Evolutionary conservation across 1,284 basidiomycete species (phyloP).

Genomic region (Moesziomyces parantarcticus): DNA sequence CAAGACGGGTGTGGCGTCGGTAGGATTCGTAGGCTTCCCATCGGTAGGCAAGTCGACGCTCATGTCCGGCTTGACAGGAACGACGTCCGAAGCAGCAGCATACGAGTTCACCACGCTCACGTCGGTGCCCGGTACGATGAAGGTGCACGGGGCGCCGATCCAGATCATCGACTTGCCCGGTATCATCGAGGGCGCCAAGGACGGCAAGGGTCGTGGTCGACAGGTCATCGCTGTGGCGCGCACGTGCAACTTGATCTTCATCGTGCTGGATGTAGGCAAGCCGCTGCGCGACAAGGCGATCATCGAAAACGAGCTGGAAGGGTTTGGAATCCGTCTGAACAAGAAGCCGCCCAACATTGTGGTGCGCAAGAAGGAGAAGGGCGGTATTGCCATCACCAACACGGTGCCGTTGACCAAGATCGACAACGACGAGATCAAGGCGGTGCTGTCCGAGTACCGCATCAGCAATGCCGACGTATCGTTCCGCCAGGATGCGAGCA

Average conservation of each 20-base stretch:
- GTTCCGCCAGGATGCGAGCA: constrained; percentile 90
- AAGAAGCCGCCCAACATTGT: constrained; percentile 91
- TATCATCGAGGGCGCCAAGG: constrained; percentile 99
- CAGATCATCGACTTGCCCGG: constrained; percentile 78
- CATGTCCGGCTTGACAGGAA: constrained; percentile 98
- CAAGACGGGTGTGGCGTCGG: constrained; percentile 91
- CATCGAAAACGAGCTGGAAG: constrained; percentile 92
- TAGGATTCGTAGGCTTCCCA: constrained; percentile 74
- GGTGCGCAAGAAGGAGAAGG: constrained; percentile 87
- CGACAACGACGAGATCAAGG: constrained; percentile 94
- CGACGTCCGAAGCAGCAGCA: constrained; percentile 95
- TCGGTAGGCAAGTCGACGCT: constrained; percentile 79
- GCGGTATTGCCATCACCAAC: constrained; percentile 72
- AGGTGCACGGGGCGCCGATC: constrained; percentile 87
- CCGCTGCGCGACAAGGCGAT: constrained; percentile 91
- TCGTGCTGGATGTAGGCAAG: constrained; percentile 96
- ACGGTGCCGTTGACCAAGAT: constrained; percentile 92
- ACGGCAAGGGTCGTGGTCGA: constrained; percentile 95
- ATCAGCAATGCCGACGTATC: constrained; percentile 89
- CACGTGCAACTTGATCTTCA: constrained; percentile 98
- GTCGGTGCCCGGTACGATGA: constrained; percentile 93
- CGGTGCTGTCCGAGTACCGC: constrained; percentile 92
- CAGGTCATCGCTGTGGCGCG: constrained; percentile 94
- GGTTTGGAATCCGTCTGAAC: constrained; percentile 95
- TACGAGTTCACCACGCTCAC: constrained; percentile 87